Evolutionary conservation across 73 alveolate species (phyloP).

Genomic region (Tetrahymena malaccensis): DNA sequence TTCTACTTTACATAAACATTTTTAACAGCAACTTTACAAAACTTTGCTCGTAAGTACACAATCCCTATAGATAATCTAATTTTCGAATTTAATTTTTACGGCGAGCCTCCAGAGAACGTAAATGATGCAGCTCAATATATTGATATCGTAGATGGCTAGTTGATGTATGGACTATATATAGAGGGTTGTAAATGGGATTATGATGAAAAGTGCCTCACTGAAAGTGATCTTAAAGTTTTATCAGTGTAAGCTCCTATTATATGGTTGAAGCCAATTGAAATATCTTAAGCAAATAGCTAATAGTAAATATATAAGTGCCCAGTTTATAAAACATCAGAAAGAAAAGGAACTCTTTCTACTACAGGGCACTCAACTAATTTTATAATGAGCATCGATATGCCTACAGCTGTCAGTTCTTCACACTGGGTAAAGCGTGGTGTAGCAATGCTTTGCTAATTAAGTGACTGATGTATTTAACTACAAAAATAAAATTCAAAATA

Average conservation of each 20-base stretch:
- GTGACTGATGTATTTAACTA: not conserved
- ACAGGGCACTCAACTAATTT: slow-evolving; percentile 82
- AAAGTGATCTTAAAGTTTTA: not conserved
- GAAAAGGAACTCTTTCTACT: slow-evolving; percentile 85
- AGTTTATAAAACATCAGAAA: slow-evolving; percentile 82
- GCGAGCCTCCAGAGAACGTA: not conserved
- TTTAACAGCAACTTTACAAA: slow-evolving; percentile 76
- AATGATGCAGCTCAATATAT: not conserved
- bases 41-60: slow-evolving; percentile 75
- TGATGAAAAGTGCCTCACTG: not conserved
- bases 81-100: slow-evolving; percentile 56
- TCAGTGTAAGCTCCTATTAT: not conserved
- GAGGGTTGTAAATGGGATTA: not conserved
- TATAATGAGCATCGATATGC: slow-evolving; percentile 65
- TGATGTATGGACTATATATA: not conserved
- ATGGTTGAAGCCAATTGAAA: not conserved
- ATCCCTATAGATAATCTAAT: slow-evolving; percentile 73
- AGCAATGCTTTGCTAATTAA: slow-evolving; percentile 54
- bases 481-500: not conserved
- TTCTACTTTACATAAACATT: slow-evolving; percentile 88
- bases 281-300: not conserved
- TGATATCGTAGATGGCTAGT: not conserved
- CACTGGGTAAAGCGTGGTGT: slow-evolving; percentile 92
- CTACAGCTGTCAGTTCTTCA: slow-evolving; percentile 54
- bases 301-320: slow-evolving; percentile 57